phyloP scores from a whole-genome alignment of 2,329 filamentous ascomycete genomes.

The Fusarium coicis region DNA sequence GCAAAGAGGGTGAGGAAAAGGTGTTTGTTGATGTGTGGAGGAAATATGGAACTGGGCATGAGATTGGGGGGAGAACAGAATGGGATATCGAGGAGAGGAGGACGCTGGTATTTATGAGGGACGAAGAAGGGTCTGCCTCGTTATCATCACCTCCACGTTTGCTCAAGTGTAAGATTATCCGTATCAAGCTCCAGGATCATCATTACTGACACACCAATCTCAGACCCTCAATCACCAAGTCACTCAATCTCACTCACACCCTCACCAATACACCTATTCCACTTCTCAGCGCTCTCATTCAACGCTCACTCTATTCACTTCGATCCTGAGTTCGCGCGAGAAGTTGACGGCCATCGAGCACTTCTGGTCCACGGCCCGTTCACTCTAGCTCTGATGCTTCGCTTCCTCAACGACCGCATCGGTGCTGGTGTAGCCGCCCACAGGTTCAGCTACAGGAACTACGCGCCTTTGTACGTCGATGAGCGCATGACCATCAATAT shows the following conservation, averaged over 20 bases:
- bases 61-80: conserved; percentile 16
- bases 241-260: conserved; percentile 69
- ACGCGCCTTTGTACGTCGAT: conserved; percentile 81
- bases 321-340: conserved; percentile 74
- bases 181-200: not conserved
- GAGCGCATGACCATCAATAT: conserved; percentile 78
- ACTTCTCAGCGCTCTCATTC: conserved; percentile 90
- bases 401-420: conserved; percentile 59
- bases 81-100: conserved; percentile 59
- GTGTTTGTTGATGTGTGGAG: conserved; percentile 64
- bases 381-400: conserved; percentile 79
- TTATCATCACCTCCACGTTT: conserved; percentile 28
- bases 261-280: conserved; percentile 79
- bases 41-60: conserved; percentile 52
- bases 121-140: conserved; percentile 35
- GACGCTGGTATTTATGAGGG: conserved; percentile 64
- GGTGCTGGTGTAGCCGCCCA: conserved; percentile 52
- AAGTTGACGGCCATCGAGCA: conserved; percentile 78
- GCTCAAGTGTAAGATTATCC: conserved; percentile 44
- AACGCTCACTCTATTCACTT: conserved; percentile 95
- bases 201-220: not conserved
- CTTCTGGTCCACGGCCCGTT: conserved; percentile 90
- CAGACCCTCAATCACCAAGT: conserved; percentile 51
- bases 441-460: conserved; percentile 80
- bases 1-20: conserved; percentile 52